Conservation (phyloP, 1,139 yeast species). For the Geotrichum candidum region DNA sequence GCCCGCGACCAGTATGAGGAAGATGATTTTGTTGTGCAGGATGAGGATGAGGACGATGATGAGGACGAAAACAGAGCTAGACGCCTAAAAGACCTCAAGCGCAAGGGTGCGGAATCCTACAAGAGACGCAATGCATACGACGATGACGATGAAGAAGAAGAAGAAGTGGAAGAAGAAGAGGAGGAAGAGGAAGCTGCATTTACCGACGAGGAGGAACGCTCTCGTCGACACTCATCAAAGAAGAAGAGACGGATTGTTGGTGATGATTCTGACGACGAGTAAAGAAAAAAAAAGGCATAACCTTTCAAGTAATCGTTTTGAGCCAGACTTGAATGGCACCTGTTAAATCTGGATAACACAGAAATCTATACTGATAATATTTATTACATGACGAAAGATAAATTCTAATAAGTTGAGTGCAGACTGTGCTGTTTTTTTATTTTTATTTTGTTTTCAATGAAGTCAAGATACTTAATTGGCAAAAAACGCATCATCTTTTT, state of each 20-base stretch:
- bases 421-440: neutral
- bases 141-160: conserved; percentile 35
- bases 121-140: conserved; percentile 28
- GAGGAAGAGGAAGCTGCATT: conserved; percentile 35
- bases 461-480: conserved; percentile 2
- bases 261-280: conserved; percentile 54
- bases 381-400: neutral
- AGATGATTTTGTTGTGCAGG: conserved; percentile 49
- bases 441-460: neutral
- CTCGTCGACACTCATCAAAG: conserved; percentile 6
- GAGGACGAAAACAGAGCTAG: conserved; percentile 57
- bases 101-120: conserved; percentile 50
- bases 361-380: neutral
- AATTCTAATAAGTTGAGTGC: neutral
- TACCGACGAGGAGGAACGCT: conserved; percentile 14
- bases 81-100: conserved; percentile 55
- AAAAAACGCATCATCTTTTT: conserved; percentile 17
- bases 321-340: too few species aligned
- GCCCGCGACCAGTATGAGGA: conserved; percentile 48
- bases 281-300: conserved; percentile 18
- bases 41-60: conserved; percentile 39
- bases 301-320: too few species aligned
- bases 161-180: conserved; percentile 32
- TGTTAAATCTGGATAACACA: too few species aligned
- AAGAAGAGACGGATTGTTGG: conserved; percentile 39